These are phyloP conservation scores for Amorphotheca resinae DNA, from an alignment of 495 filamentous ascomycete species.

Conservation along the genomic window DNA sequence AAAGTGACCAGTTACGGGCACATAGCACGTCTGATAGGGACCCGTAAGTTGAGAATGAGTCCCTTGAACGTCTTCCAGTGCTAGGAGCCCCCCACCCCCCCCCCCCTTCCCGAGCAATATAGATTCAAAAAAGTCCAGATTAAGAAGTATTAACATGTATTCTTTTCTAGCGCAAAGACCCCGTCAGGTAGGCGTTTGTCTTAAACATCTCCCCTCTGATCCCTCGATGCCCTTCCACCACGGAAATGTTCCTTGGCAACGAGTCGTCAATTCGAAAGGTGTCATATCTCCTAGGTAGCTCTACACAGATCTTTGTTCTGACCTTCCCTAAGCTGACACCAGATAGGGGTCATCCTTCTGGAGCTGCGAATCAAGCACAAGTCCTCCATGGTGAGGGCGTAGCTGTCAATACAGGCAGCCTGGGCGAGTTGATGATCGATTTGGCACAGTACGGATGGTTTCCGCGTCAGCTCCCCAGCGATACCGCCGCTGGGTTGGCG, in stretches of 20 bases:
- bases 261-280: conserved; percentile 79
- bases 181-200: conserved; percentile 75
- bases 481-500: conserved; percentile 13
- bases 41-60: conserved; percentile 50
- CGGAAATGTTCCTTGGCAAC: conserved; percentile 84
- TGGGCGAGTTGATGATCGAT: conserved; percentile 62
- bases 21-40: conserved; percentile 68
- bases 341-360: conserved; percentile 49
- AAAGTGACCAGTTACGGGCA: conserved; percentile 84
- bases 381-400: conserved; percentile 59
- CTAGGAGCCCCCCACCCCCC: neutral
- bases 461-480: conserved; percentile 38
- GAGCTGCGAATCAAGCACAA: conserved; percentile 54
- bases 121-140: neutral
- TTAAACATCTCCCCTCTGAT: conserved; percentile 65
- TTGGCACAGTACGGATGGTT: conserved; percentile 67
- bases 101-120: neutral
- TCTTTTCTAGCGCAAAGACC: conserved; percentile 44
- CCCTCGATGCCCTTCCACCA: conserved; percentile 44
- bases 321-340: neutral
- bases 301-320: neutral
- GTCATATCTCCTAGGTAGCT: conserved; percentile 67
- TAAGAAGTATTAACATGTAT: neutral
- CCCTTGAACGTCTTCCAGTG: conserved; percentile 7
- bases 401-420: conserved; percentile 43